A percentile compares a stretch with the other conserved stretches of the same genome.
Conservation (phyloP, 2,329 filamentous ascomycete species). For the Elsinoe batatas region DNA sequence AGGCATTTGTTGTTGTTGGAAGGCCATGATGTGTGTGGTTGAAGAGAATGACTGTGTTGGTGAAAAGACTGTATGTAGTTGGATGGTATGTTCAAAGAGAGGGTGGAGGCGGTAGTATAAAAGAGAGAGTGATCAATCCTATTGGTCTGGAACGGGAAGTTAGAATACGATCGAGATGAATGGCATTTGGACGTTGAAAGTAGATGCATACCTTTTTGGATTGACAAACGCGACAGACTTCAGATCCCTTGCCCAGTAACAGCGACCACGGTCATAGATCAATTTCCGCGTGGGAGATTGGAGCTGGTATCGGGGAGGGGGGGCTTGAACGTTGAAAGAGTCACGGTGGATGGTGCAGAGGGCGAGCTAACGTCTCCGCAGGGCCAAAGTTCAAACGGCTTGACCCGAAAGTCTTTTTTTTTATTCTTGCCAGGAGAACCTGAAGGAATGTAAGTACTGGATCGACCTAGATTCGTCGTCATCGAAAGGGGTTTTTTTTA, state of each 20-base stretch:
- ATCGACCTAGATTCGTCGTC: not conserved
- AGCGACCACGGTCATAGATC: not conserved
- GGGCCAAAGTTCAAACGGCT: constrained; percentile 19
- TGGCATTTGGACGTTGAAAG: constrained; percentile 26
- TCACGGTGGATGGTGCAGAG: constrained; percentile 36
- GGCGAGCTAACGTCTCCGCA: constrained; percentile 47
- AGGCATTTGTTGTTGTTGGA: constrained; percentile 40
- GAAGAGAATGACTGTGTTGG: constrained; percentile 23
- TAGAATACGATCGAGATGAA: constrained; percentile 20
- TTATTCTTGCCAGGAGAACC: constrained; percentile 2
- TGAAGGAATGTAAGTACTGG: constrained; percentile 9
- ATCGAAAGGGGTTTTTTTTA: not conserved
- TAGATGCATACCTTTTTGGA: constrained; percentile 27
- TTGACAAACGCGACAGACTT: constrained; percentile 10
- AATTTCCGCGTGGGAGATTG: constrained; percentile 14
- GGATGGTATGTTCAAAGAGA: constrained; percentile 25
- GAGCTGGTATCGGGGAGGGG: constrained; percentile 18
- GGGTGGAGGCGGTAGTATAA: constrained; percentile 21
- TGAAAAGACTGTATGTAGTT: constrained; percentile 52
- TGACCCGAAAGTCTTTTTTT: not conserved
- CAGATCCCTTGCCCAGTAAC: constrained; percentile 2
- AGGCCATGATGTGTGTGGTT: constrained; percentile 44
- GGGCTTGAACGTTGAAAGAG: constrained; percentile 30
- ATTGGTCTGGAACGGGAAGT: constrained; percentile 26
- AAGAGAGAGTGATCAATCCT: not conserved